Evolutionary conservation across 2,329 filamentous ascomycete genomes (phyloP).

Genomic region (Aspergillus transmontanensis): DNA sequence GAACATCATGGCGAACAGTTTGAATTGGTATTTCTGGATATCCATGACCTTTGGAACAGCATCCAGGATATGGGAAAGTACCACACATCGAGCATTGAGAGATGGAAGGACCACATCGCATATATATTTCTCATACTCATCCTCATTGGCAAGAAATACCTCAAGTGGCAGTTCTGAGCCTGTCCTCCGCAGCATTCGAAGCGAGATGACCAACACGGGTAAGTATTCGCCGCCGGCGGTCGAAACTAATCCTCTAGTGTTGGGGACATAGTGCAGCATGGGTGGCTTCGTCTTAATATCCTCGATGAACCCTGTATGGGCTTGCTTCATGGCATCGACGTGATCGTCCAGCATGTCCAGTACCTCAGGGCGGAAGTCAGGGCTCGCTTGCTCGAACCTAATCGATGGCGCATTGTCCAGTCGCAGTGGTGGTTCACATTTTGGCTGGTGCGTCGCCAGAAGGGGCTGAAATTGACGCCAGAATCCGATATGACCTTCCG

Average conservation of each 20-base stretch:
- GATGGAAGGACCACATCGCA: conserved; percentile 48
- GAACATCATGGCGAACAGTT: conserved; percentile 52
- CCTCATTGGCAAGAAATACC: conserved; percentile 46
- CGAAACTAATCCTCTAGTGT: conserved; percentile 49
- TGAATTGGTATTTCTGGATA: conserved; percentile 51
- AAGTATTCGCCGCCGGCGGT: conserved; percentile 49
- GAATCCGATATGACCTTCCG: conserved; percentile 31
- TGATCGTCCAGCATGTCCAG: conserved; percentile 33
- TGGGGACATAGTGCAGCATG: conserved; percentile 35
- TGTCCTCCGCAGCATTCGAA: conserved; percentile 49
- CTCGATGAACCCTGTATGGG: conserved; percentile 39
- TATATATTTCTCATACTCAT: conserved; percentile 46
- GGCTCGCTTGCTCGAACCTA: conserved; percentile 30
- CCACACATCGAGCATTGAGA: conserved; percentile 46
- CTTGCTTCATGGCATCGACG: conserved; percentile 34
- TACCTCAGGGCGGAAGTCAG: conserved; percentile 33
- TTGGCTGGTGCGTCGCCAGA: conserved; percentile 34
- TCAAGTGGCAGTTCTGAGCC: conserved; percentile 50
- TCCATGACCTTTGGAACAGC: conserved; percentile 29
- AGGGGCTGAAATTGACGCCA: conserved; percentile 38
- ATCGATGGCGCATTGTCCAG: conserved; percentile 28
- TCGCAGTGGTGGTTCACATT: conserved; percentile 31
- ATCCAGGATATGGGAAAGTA: conserved; percentile 47
- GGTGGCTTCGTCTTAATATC: conserved; percentile 30
- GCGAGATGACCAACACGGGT: conserved; percentile 47